Evolutionary conservation across 2,329 filamentous ascomycete genomes (phyloP).

Genomic region (Talaromyces islandicus): DNA sequence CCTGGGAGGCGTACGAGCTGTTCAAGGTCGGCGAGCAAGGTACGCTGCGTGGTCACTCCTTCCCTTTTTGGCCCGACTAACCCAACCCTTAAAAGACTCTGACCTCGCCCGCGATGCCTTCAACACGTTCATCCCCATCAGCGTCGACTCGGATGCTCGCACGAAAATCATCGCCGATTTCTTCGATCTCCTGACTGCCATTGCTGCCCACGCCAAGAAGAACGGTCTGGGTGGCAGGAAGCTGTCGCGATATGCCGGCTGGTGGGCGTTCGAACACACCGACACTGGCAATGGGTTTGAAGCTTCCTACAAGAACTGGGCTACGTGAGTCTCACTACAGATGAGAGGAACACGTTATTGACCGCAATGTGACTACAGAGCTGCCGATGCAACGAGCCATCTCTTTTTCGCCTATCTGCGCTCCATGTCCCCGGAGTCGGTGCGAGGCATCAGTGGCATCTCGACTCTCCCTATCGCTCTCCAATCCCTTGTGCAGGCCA

Average conservation of each 20-base stretch:
- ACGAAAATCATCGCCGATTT: slow-evolving; percentile 92
- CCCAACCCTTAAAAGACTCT: slow-evolving; percentile 62
- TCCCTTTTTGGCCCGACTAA: not conserved
- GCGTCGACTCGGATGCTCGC: slow-evolving; percentile 78
- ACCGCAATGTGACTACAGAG: slow-evolving; percentile 44
- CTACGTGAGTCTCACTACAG: slow-evolving; percentile 51
- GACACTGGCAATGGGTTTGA: slow-evolving; percentile 90
- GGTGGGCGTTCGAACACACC: slow-evolving; percentile 95
- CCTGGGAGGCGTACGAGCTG: slow-evolving; percentile 94
- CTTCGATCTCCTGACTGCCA: slow-evolving; percentile 84
- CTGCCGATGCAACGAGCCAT: slow-evolving; percentile 92
- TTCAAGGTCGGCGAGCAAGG: slow-evolving; percentile 93
- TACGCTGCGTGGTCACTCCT: slow-evolving; percentile 35
- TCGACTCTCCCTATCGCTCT: slow-evolving; percentile 83
- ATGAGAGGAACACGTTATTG: slow-evolving; percentile 1
- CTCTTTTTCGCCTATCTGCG: slow-evolving; percentile 96
- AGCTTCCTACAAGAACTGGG: slow-evolving; percentile 85
- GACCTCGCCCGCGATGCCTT: slow-evolving; percentile 89
- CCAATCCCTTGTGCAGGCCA: slow-evolving; percentile 83
- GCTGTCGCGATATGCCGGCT: slow-evolving; percentile 88
- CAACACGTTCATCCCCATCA: slow-evolving; percentile 91
- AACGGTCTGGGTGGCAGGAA: slow-evolving; percentile 93
- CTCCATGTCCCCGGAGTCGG: slow-evolving; percentile 73
- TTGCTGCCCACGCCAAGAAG: slow-evolving; percentile 85
- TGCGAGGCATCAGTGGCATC: slow-evolving; percentile 67